Percentiles rank a stretch among this genome's conserved stretches.
Conservation (phyloP, 164 flowering plant species). For the Liriodendron chinense region DNA sequence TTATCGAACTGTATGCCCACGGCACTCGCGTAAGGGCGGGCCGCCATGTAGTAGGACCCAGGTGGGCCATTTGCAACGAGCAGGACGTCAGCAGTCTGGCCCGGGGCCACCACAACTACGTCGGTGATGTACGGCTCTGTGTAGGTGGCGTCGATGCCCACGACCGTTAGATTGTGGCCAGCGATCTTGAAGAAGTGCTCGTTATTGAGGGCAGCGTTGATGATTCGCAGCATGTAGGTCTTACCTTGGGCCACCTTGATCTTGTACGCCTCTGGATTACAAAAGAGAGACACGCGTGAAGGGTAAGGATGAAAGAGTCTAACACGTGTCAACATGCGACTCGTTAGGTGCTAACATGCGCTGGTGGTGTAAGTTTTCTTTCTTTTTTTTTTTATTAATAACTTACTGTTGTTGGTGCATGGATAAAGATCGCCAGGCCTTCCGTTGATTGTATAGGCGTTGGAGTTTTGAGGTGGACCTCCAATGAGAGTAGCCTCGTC, state of each 20-base stretch:
- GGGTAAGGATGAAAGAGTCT: no score
- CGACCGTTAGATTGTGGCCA: slow-evolving; percentile 58
- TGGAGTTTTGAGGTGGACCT: slow-evolving; percentile 33
- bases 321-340: no score
- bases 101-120: slow-evolving; percentile 56
- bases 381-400: no score
- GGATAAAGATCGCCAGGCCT: slow-evolving; percentile 50
- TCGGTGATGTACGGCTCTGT: slow-evolving; percentile 54
- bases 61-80: slow-evolving; percentile 41
- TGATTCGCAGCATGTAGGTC: slow-evolving; percentile 61
- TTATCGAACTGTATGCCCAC: slow-evolving; percentile 20
- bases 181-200: slow-evolving; percentile 72
- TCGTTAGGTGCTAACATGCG: no score
- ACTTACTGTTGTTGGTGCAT: slow-evolving; percentile 47
- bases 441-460: slow-evolving; percentile 78
- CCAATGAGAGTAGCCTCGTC: slow-evolving; percentile 35
- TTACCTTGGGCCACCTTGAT: slow-evolving; percentile 47
- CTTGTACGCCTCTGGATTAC: slow-evolving; percentile 30
- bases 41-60: slow-evolving; percentile 63
- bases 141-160: slow-evolving; percentile 65
- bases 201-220: slow-evolving; percentile 82
- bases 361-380: no score
- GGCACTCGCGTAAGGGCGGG: slow-evolving; percentile 38
- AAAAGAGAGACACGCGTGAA: no score
- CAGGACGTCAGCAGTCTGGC: slow-evolving; percentile 72